These are phyloP conservation scores for Microcyclospora tardicrescens DNA, from an alignment of 2,329 filamentous ascomycete species.

Conservation along the genomic window DNA sequence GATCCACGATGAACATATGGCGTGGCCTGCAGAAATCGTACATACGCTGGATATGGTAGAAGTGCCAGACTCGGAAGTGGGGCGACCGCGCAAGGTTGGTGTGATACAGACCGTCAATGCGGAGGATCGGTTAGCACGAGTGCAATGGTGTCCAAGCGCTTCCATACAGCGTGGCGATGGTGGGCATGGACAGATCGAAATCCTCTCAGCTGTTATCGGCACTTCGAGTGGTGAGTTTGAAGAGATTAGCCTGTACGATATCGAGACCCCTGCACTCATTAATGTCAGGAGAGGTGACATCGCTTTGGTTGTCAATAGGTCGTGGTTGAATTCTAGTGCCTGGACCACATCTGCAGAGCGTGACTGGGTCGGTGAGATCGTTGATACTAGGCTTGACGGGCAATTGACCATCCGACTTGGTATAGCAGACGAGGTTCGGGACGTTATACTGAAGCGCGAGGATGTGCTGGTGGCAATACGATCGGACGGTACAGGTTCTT, in stretches of 20 bases:
- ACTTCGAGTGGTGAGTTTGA: constrained; percentile 22
- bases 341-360: constrained; percentile 6
- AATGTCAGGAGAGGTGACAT: constrained; percentile 40
- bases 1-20: constrained; percentile 42
- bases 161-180: constrained; percentile 38
- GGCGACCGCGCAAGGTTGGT: constrained; percentile 37
- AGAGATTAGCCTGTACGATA: constrained; percentile 47
- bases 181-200: constrained; percentile 22
- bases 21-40: constrained; percentile 44
- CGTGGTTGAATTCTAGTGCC: constrained; percentile 2
- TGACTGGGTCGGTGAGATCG: constrained; percentile 45
- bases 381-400: constrained; percentile 42
- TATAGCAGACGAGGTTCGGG: constrained; percentile 34
- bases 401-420: constrained; percentile 41
- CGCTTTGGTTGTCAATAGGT: constrained; percentile 32
- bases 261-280: constrained; percentile 37
- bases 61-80: constrained; percentile 7
- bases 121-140: constrained; percentile 41
- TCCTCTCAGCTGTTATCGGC: constrained; percentile 11
- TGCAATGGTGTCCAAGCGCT: constrained; percentile 43
- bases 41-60: constrained; percentile 13
- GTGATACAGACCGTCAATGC: constrained; percentile 45
- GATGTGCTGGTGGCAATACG: constrained; percentile 36
- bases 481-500: constrained; percentile 16
- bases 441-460: constrained; percentile 38